Evolutionary conservation across 106 monocot species (phyloP).

Genomic region (Dioscorea zingiberensis): DNA sequence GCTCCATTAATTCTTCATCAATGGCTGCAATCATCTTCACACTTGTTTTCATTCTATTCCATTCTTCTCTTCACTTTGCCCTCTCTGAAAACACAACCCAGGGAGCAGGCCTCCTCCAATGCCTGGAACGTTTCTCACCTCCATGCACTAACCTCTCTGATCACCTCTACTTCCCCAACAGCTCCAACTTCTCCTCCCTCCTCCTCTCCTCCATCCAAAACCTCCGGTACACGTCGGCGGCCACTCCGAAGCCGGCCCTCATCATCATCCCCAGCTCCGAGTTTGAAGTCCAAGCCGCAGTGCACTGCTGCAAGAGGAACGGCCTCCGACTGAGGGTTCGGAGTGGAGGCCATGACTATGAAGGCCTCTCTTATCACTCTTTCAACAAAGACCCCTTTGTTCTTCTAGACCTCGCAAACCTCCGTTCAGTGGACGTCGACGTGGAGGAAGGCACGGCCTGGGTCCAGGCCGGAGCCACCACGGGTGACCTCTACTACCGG

Average conservation of each 20-base stretch:
- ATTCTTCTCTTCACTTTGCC: too few species aligned
- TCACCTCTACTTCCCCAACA: background rate
- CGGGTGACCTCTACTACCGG: slow-evolving; percentile 2
- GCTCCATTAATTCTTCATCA: too few species aligned
- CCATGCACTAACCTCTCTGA: background rate
- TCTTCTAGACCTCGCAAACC: background rate
- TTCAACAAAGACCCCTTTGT: background rate
- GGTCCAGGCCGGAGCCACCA: background rate
- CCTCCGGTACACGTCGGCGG: background rate
- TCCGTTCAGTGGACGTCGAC: background rate
- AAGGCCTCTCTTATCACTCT: slow-evolving; percentile 8
- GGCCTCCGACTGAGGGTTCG: background rate
- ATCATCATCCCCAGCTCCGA: background rate
- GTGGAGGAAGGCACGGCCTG: background rate
- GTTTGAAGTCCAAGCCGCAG: background rate
- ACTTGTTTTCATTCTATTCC: too few species aligned
- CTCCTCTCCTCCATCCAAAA: background rate
- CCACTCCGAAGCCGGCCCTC: background rate
- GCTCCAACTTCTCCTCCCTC: background rate
- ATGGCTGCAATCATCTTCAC: too few species aligned
- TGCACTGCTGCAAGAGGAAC: background rate
- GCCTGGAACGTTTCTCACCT: too few species aligned
- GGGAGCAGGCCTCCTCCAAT: too few species aligned
- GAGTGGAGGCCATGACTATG: slow-evolving; percentile 18
- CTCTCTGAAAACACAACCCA: too few species aligned